These are phyloP conservation scores for Brachypodium distachyon DNA, from an alignment of 202 grass and related monocot genomes.

Conservation along the genomic window DNA sequence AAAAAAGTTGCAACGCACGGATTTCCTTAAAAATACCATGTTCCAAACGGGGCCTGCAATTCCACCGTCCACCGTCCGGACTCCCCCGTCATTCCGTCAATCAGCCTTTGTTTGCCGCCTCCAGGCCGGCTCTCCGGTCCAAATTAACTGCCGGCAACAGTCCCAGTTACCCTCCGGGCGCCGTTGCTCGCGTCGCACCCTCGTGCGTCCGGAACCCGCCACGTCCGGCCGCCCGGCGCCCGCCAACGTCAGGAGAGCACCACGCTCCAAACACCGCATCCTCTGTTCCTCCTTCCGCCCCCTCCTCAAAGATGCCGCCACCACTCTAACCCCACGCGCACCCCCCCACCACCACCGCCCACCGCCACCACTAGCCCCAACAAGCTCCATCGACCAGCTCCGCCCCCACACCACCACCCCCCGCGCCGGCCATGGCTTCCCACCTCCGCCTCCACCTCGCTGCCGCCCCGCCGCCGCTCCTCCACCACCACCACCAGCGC, in stretches of 20 bases:
- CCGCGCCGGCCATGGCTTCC: constrained; percentile 24
- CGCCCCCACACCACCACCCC: not conserved
- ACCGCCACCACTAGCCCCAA: not conserved
- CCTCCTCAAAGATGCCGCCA: constrained; percentile 25
- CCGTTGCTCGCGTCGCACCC: too few species aligned
- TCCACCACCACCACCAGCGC: not conserved
- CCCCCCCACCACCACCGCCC: not conserved
- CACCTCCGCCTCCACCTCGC: constrained; percentile 29
- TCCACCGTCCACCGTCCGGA: too few species aligned
- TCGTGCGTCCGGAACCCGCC: not conserved
- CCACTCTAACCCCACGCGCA: not conserved
- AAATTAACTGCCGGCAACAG: too few species aligned
- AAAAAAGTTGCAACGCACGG: too few species aligned
- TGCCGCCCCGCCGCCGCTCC: constrained; percentile 1
- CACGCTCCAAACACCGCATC: constrained; percentile 35
- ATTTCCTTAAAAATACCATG: too few species aligned
- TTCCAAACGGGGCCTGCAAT: too few species aligned
- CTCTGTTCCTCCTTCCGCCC: not conserved
- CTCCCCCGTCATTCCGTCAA: too few species aligned
- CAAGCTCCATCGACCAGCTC: not conserved
- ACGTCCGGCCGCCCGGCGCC: not conserved
- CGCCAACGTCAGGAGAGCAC: not conserved
- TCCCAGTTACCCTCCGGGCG: too few species aligned
- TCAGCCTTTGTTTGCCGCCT: too few species aligned
- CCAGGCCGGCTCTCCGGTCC: too few species aligned